Percentiles rank a stretch among this genome's conserved stretches.
Evolutionary conservation across 495 filamentous ascomycete genomes (phyloP).

Genomic region (Penicillium psychrofluorescens): DNA sequence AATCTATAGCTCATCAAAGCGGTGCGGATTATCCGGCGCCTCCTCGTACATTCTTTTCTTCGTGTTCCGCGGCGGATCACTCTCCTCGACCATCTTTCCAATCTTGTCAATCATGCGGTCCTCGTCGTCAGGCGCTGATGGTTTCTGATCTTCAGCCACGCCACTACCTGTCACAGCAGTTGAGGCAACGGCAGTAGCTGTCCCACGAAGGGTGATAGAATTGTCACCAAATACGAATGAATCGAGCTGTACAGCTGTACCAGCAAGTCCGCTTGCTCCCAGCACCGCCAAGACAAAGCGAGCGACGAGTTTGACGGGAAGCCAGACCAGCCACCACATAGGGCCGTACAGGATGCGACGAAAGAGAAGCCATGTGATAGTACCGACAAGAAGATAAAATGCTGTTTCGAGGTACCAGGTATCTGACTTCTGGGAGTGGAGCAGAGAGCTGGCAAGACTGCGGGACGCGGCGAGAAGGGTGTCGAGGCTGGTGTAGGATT

Average conservation of each 20-base stretch:
- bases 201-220: slow-evolving; percentile 8
- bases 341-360: slow-evolving; percentile 81
- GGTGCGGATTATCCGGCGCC: slow-evolving; percentile 19
- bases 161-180: slow-evolving; percentile 7
- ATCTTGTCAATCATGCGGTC: slow-evolving; percentile 47
- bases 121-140: slow-evolving; percentile 14
- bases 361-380: slow-evolving; percentile 79
- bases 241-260: slow-evolving; percentile 24
- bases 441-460: slow-evolving; percentile 68
- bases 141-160: slow-evolving; percentile 18
- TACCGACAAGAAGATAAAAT: slow-evolving; percentile 69
- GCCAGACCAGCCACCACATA: slow-evolving; percentile 78
- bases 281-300: slow-evolving; percentile 39
- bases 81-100: slow-evolving; percentile 46
- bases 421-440: slow-evolving; percentile 85
- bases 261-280: slow-evolving; percentile 29
- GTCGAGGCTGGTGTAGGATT: slow-evolving; percentile 73
- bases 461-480: slow-evolving; percentile 63
- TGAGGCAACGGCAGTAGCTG: slow-evolving; percentile 10
- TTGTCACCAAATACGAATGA: slow-evolving; percentile 6
- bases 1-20: slow-evolving; percentile 43
- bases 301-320: slow-evolving; percentile 61
- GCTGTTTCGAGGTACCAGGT: slow-evolving; percentile 93
- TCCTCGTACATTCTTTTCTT: slow-evolving; percentile 85
- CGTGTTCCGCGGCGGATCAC: slow-evolving; percentile 52